phyloP scores from a whole-genome alignment of 495 filamentous ascomycete species.

The Talaromyces trachyspermus region DNA sequence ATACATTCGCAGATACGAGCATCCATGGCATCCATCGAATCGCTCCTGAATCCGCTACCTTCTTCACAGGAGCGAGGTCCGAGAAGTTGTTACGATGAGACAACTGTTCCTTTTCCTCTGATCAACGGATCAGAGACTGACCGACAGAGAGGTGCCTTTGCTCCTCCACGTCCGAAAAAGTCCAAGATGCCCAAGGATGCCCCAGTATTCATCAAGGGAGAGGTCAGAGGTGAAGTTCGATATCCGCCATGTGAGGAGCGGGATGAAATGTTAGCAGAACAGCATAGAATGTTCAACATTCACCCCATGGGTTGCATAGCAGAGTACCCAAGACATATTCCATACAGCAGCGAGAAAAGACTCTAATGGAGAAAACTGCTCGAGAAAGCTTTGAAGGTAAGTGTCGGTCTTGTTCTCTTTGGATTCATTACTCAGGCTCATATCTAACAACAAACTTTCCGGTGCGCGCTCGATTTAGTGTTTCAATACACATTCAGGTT shows the following conservation, averaged over 20 bases:
- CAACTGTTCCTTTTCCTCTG: too few species aligned
- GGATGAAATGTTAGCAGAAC: constrained; percentile 44
- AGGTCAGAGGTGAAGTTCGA: constrained; percentile 53
- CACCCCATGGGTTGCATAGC: constrained; percentile 58
- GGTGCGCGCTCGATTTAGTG: constrained; percentile 46
- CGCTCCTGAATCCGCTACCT: constrained; percentile 24
- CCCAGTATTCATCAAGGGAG: constrained; percentile 49
- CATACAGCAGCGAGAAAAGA: constrained; percentile 91
- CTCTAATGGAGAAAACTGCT: constrained; percentile 75
- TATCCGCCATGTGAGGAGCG: constrained; percentile 61
- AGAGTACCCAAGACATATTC: constrained; percentile 68
- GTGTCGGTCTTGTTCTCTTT: too few species aligned
- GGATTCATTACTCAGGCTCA: too few species aligned
- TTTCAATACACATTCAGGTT: constrained; percentile 86
- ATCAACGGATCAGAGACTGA: too few species aligned
- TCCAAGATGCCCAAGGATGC: constrained; percentile 53
- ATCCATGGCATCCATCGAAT: constrained; percentile 26
- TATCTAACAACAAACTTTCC: too few species aligned
- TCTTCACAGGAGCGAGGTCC: constrained; percentile 1
- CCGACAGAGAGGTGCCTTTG: too few species aligned
- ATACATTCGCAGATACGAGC: background rate
- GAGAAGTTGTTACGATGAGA: too few species aligned
- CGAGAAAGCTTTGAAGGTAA: constrained; percentile 84
- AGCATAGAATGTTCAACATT: constrained; percentile 54
- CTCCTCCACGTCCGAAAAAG: constrained; percentile 24